Conservation (phyloP, 225 moss, liverwort and hornwort genomes). For the Pseudisothecium myosuroides region DNA sequence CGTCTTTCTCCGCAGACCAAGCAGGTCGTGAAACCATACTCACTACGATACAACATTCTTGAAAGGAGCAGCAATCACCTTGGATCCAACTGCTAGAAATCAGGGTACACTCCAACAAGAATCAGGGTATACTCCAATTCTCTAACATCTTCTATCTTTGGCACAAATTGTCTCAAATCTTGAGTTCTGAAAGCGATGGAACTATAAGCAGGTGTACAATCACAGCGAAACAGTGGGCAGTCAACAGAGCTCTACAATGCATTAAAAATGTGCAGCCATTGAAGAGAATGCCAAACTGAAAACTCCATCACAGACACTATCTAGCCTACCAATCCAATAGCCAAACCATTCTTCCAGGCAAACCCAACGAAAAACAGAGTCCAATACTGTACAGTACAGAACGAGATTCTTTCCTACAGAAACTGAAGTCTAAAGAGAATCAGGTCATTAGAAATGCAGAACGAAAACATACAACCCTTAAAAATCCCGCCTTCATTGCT, state of each 20-base stretch:
- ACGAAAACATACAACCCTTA: background rate
- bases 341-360: background rate
- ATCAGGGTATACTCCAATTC: background rate
- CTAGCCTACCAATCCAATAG: background rate
- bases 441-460: background rate
- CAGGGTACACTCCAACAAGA: background rate
- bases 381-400: background rate
- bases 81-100: background rate
- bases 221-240: background rate
- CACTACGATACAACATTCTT: background rate
- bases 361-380: background rate
- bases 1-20: background rate
- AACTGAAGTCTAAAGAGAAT: background rate
- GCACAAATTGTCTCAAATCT: background rate
- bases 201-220: background rate
- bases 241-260: background rate
- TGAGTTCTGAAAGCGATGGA: background rate
- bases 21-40: background rate
- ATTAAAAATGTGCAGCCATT: background rate
- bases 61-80: background rate
- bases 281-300: background rate
- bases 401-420: background rate
- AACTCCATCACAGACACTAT: background rate
- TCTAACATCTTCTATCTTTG: background rate
- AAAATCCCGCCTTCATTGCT: background rate